Conservation (phyloP, 73 alveolate genomes). For the Durusdinium trenchii region DNA sequence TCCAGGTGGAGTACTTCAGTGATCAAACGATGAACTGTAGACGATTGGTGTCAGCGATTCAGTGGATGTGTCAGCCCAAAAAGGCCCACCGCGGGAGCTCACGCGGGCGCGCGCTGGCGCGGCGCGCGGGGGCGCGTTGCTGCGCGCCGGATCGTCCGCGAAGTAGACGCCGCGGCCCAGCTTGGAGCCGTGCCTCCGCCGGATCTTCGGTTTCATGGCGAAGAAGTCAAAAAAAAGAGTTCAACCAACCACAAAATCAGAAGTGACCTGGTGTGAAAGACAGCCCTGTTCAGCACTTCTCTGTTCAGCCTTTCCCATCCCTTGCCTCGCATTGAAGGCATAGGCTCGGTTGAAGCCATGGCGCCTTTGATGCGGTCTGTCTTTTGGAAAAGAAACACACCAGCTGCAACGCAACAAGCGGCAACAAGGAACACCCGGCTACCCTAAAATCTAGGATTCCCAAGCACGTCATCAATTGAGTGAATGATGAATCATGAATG, state of each 20-base stretch:
- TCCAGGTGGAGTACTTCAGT: neutral
- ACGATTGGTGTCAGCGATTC: no score
- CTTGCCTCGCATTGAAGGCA: slow-evolving; percentile 87
- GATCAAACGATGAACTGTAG: neutral
- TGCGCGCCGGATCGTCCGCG: slow-evolving; percentile 89
- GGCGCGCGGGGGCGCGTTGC: neutral
- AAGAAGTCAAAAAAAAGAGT: neutral
- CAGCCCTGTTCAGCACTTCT: neutral
- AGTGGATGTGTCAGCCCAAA: no score
- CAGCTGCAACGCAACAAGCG: no score
- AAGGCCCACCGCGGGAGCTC: no score
- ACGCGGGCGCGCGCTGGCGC: no score
- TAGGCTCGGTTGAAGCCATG: slow-evolving; percentile 88
- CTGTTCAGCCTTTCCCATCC: neutral
- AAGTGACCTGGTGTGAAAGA: neutral
- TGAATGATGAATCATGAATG: no score
- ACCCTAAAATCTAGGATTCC: no score
- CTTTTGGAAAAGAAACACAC: no score
- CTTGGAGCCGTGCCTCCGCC: slow-evolving; percentile 73
- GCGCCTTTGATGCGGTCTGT: slow-evolving; percentile 22
- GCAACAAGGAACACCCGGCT: no score
- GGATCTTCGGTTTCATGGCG: neutral
- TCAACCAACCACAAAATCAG: neutral
- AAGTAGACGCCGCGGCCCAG: slow-evolving; percentile 93
- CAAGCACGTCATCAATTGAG: no score